Base-by-base conservation (phyloP, 345 rosid species). In the Trapa bicornis region DNA sequence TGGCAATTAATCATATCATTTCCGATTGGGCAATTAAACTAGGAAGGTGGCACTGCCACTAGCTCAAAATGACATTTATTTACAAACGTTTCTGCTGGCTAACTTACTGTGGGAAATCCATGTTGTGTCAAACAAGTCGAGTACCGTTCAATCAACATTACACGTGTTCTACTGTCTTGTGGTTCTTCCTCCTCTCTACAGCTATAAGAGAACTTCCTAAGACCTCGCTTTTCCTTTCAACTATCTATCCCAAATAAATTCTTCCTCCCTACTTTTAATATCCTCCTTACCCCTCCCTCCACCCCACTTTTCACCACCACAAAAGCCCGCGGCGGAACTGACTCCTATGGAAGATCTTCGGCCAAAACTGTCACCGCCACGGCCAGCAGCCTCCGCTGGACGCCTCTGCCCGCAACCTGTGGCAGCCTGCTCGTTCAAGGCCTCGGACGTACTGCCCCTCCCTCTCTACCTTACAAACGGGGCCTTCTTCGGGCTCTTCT, bases 391-490 rank as follows among this genome's bases (percentile, higher is more conserved):
- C 22, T 32, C 56, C 7, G 37, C 33, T 39, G 64, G 70, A 69
- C 33, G 38, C 41, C 65, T 45, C 38, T 48, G 42, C 47, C 70
- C 52, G 6, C 15, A 17, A 16, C 43, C 61, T 22, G 29, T 22
- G 29, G 29, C 29, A 22, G 29, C 29, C 37, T 17, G 11, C 12
- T 9, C n/a, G 65, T 37, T 1, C 72, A 72, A 74, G 54, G 78
- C 81, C 65, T 79, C 87, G 8, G 85, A 83, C 52, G 77, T 76
- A 29, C 77, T 81, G 67, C 83, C 85, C 7, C 77, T 80, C 36
- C 85, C 83, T 1, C 75, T 82, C 10, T 76, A 67, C 72, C 61
- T 81, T 7, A 80, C 89, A 1, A 87, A 84, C 73, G 70, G 68
- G 0, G 2, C 85, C 17, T 85, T 81, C 80, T 70, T 81, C 71